Percentiles rank a stretch among this genome's conserved stretches.
Evolutionary conservation across 805 yeast genomes (phyloP).

Genomic region (Wickerhamiella azymoides): DNA sequence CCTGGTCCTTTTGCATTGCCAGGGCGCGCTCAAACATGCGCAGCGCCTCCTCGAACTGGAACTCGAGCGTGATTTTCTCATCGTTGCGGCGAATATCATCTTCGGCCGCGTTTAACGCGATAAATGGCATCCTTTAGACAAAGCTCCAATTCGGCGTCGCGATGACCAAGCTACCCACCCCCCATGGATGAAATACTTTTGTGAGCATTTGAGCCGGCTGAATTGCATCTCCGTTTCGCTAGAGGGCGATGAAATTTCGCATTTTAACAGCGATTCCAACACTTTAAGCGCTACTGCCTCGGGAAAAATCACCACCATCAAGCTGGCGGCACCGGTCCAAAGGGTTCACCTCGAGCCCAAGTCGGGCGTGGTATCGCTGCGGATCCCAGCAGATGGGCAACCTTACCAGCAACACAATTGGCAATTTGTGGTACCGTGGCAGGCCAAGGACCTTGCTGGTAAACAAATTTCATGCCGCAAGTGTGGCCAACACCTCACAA

Average conservation of each 20-base stretch:
- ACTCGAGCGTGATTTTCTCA: conserved; percentile 82
- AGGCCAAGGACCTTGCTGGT: not conserved
- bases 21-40: conserved; percentile 62
- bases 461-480: not conserved
- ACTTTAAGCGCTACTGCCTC: not conserved
- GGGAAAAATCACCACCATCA: not conserved
- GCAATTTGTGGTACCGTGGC: conserved; percentile 4
- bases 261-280: not conserved
- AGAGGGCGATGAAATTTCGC: not conserved
- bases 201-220: conserved; percentile 4
- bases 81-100: conserved; percentile 56
- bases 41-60: conserved; percentile 80
- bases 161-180: not conserved
- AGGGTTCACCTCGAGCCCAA: not conserved
- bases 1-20: conserved; percentile 35
- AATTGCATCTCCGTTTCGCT: not conserved
- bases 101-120: conserved; percentile 65
- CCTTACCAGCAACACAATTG: conserved; percentile 1
- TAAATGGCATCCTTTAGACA: conserved; percentile 30
- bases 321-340: not conserved
- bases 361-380: not conserved
- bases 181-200: not conserved
- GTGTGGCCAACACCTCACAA: not conserved
- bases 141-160: not conserved
- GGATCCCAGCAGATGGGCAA: not conserved